Percentiles rank a stretch among this genome's conserved stretches.
These are phyloP conservation scores for Exsudoporus floridanus DNA, from an alignment of 1,284 basidiomycete genomes.

Conservation along the genomic window DNA sequence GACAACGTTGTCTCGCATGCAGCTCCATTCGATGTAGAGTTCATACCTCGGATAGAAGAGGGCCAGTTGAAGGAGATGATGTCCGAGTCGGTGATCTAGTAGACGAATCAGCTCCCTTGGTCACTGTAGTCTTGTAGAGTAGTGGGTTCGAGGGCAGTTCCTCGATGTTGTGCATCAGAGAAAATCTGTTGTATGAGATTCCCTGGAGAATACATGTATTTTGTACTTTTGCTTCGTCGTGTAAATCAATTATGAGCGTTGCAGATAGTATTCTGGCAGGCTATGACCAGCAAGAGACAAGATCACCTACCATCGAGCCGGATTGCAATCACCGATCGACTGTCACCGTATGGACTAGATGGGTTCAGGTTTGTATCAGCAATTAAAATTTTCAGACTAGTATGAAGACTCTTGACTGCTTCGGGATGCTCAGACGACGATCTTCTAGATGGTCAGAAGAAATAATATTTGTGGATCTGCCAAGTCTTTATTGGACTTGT, in stretches of 20 bases:
- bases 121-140: no score
- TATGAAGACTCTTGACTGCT: neutral
- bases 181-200: neutral
- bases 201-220: neutral
- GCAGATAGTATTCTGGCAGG: neutral
- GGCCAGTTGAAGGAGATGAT: constrained; percentile 8
- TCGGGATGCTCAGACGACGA: neutral
- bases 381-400: neutral
- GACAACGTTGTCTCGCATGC: constrained; percentile 13
- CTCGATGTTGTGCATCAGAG: no score
- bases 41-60: constrained; percentile 16
- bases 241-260: neutral
- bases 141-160: no score
- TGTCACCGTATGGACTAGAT: neutral
- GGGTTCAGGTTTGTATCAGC: neutral
- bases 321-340: neutral
- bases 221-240: neutral
- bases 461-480: constrained; percentile 3
- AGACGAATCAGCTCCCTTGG: neutral
- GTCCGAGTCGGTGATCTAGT: neutral
- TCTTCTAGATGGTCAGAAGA: neutral
- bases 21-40: constrained; percentile 15
- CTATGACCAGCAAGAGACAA: neutral
- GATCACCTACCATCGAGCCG: neutral
- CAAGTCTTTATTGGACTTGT: constrained; percentile 13